These are phyloP conservation scores for Hypholoma fasciculare DNA, from an alignment of 768 basidiomycete genomes.

Conservation along the genomic window DNA sequence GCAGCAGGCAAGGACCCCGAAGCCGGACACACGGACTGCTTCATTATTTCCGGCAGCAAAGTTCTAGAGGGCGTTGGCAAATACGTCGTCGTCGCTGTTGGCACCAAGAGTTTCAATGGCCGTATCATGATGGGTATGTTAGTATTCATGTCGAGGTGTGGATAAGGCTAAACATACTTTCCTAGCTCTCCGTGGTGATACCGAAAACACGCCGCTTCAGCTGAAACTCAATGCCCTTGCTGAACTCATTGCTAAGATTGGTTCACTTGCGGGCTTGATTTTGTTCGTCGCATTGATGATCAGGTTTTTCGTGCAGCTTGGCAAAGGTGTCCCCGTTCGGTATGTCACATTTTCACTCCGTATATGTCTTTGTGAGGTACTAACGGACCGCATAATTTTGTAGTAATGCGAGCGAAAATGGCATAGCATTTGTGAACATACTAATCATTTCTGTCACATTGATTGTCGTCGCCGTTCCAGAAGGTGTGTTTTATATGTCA, in stretches of 20 bases:
- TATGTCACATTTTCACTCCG: slow-evolving; percentile 24
- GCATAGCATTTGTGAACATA: slow-evolving; percentile 88
- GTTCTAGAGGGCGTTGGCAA: slow-evolving; percentile 92
- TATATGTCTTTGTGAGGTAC: neutral
- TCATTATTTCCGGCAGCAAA: slow-evolving; percentile 88
- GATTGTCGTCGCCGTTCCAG: slow-evolving; percentile 48
- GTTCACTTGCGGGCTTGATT: slow-evolving; percentile 75
- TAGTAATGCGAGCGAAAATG: slow-evolving; percentile 78
- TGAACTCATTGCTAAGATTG: slow-evolving; percentile 92
- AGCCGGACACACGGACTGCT: slow-evolving; percentile 79
- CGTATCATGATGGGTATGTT: slow-evolving; percentile 94
- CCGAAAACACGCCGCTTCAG: slow-evolving; percentile 92
- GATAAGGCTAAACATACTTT: neutral
- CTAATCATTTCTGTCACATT: slow-evolving; percentile 94
- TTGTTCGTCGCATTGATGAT: slow-evolving; percentile 90
- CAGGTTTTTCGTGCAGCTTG: slow-evolving; percentile 90
- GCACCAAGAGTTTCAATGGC: slow-evolving; percentile 92
- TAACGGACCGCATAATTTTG: neutral
- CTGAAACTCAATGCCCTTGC: slow-evolving; percentile 92
- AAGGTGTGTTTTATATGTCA: slow-evolving; percentile 31
- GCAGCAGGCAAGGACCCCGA: slow-evolving; percentile 27
- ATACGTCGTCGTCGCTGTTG: slow-evolving; percentile 93
- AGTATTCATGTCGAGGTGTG: neutral
- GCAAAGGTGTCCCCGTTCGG: slow-evolving; percentile 56
- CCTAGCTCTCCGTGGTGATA: slow-evolving; percentile 80